Evolutionary conservation across 495 filamentous ascomycete species (phyloP).

Genomic region (Podospora pseudoanserina): DNA sequence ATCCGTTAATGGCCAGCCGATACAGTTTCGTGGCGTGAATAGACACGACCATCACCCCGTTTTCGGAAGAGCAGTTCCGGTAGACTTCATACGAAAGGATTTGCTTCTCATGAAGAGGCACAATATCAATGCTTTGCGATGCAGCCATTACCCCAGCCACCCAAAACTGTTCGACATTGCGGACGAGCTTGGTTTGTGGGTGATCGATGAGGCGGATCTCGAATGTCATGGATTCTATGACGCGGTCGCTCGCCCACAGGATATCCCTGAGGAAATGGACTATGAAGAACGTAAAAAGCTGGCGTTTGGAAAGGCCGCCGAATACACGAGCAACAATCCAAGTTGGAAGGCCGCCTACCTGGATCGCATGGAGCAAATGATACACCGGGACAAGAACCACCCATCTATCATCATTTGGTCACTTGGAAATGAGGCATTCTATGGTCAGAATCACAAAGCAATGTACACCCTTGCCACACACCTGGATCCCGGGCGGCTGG

Average conservation of each 20-base stretch:
- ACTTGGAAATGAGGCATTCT: conserved; percentile 67
- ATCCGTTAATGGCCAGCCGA: conserved; percentile 55
- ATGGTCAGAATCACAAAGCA: conserved; percentile 57
- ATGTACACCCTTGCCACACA: conserved; percentile 61
- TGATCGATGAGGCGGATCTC: conserved; percentile 69
- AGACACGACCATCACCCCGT: conserved; percentile 61
- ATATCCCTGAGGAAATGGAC: conserved; percentile 46
- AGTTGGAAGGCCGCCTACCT: conserved; percentile 62
- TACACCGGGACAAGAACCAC: conserved; percentile 65
- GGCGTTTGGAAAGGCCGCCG: conserved; percentile 48
- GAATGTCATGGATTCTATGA: conserved; percentile 67
- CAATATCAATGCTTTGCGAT: conserved; percentile 63
- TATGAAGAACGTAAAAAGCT: conserved; percentile 54
- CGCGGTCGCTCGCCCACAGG: conserved; percentile 43
- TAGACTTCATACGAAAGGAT: conserved; percentile 54
- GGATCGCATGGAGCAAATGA: conserved; percentile 60
- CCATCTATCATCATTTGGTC: conserved; percentile 67
- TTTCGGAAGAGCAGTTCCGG: conserved; percentile 57
- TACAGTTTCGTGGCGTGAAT: conserved; percentile 59
- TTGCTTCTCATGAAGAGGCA: conserved; percentile 64
- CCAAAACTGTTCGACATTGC: conserved; percentile 56
- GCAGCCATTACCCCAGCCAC: conserved; percentile 60
- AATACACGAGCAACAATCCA: conserved; percentile 60
- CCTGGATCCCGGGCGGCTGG: conserved; percentile 52
- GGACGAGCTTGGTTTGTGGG: conserved; percentile 65